Evolutionary conservation across 1,284 basidiomycete species (phyloP), one percentile per base, ranked within the genome.

Genomic region (Cutaneotrichosporon sp.): DNA sequence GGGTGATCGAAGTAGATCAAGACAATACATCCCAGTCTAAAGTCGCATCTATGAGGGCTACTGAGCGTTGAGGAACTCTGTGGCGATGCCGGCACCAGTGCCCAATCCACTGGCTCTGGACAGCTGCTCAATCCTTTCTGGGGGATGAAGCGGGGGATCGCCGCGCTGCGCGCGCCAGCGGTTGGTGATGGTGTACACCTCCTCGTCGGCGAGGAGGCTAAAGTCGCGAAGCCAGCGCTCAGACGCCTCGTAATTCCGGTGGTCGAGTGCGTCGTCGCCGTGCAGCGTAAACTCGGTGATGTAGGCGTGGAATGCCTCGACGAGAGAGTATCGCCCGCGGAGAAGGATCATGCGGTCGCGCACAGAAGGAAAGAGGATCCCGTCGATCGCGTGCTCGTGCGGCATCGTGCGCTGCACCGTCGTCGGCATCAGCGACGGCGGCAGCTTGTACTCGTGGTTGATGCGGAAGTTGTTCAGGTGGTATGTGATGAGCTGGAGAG

Each of bases 301-400:
- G 46, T 65, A 65, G 26, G 54, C 61, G 42, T 65, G 56, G 48
- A 76, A 65, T 1, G 62, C 64, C 21, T 58, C 62, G 15, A 65
- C 40, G 20, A 71, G 56, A 55, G 75, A 71, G 43, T 69, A 74
- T 45, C 65, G 64, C 4, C 70, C 86, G 76, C 88, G 81, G 22
- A 90, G 74, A 14, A 92, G 76, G 63, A 94, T 94, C 81, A 93
- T 86, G 30, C 88, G 82, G 68, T 94, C 90, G 42, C 90, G 81
- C 54, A 94, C 77, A 57, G 88, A 86, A 40, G 90, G 87, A 74
- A 91, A 87, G 56, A 89, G 80, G 47, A 93, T 84, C 38, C 84
- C 83, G 72, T 93, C 90, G 65, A 93, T 89, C n/a, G 87, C 81
- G 62, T 88, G 87, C 72, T 91, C 89, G 69, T 94, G 90, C 50